Evolutionary conservation across 331 rosid species (phyloP).

Genomic region (Pyrus hybrid): DNA sequence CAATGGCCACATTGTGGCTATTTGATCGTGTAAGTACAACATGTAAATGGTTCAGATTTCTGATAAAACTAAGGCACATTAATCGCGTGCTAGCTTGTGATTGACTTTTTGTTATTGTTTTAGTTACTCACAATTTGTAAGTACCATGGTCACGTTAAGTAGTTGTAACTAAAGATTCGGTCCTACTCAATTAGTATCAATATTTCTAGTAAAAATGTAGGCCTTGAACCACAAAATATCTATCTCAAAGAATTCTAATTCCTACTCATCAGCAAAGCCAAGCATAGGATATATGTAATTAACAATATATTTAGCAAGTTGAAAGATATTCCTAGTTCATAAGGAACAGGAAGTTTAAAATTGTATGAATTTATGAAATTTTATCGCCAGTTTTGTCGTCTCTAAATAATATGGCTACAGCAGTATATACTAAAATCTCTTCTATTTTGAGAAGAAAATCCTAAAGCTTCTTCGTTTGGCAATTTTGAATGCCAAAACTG

Average conservation of each 20-base stretch:
- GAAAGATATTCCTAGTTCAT: background rate
- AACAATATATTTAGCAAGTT: background rate
- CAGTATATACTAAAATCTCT: background rate
- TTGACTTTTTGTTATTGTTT: background rate
- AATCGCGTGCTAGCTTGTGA: background rate
- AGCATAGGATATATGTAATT: background rate
- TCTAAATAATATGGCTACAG: background rate
- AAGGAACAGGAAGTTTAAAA: background rate
- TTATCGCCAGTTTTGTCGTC: background rate
- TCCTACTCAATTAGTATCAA: background rate
- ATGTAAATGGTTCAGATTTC: background rate
- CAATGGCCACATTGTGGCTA: background rate
- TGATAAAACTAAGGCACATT: background rate
- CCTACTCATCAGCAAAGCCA: background rate
- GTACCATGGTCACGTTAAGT: background rate
- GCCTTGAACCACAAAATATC: background rate
- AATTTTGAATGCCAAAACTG: background rate
- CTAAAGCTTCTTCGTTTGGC: background rate
- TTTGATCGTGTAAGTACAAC: background rate
- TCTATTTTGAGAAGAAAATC: background rate
- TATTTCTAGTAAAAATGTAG: background rate
- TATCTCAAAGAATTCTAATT: background rate
- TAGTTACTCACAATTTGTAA: background rate
- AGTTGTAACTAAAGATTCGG: background rate
- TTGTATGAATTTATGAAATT: background rate